These are phyloP conservation scores for Xylaria nigripes DNA, from an alignment of 495 filamentous ascomycete species.

Conservation along the genomic window DNA sequence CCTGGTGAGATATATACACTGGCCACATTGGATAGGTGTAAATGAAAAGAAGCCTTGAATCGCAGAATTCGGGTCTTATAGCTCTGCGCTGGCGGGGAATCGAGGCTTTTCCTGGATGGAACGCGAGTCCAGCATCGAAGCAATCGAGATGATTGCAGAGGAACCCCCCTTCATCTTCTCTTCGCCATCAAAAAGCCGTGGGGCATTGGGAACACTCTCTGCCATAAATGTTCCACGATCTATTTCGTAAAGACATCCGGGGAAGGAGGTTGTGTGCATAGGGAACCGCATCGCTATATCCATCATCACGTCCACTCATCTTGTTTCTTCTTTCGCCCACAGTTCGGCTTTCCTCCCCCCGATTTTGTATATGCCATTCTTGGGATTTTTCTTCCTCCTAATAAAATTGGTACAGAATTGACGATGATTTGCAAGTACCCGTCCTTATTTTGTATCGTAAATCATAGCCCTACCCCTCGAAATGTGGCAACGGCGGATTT, in stretches of 20 bases:
- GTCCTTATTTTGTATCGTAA: constrained; percentile 8
- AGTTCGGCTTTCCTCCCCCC: background rate
- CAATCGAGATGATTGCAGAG: background rate
- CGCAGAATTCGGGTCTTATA: background rate
- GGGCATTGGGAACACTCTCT: constrained; percentile 5
- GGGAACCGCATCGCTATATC: constrained; percentile 2
- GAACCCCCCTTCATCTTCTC: background rate
- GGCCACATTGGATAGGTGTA: no score
- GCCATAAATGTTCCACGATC: constrained; percentile 2
- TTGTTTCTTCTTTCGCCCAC: background rate
- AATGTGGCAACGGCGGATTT: background rate
- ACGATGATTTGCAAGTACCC: constrained; percentile 1
- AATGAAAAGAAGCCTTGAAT: background rate
- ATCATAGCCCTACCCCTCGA: constrained; percentile 4
- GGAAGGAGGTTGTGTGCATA: background rate
- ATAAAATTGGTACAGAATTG: constrained; percentile 5
- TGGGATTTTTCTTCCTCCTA: constrained; percentile 1
- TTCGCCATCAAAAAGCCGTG: constrained; percentile 7
- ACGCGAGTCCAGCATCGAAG: background rate
- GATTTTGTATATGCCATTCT: constrained; percentile 13
- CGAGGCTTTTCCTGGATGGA: background rate
- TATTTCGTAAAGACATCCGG: constrained; percentile 3
- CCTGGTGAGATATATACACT: background rate
- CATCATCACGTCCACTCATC: constrained; percentile 2
- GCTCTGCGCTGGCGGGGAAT: background rate